Base-by-base conservation (phyloP, 768 basidiomycete species). In the Dacryopinax primogenitus region DNA sequence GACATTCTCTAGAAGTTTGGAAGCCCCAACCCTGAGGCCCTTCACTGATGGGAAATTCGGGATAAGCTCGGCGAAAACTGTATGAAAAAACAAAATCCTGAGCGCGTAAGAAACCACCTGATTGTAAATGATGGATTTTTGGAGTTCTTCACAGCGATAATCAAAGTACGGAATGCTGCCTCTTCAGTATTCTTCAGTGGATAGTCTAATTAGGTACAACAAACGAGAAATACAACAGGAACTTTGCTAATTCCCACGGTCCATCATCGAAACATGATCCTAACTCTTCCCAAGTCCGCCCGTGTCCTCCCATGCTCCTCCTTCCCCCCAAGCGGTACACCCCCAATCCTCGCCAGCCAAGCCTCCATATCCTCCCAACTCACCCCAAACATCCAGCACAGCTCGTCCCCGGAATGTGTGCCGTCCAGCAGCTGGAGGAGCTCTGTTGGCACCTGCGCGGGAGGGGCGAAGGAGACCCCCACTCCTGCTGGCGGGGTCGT, bases 351-450 rank as follows among this genome's bases (percentile, higher is more conserved):
- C 16, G 63, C 70, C 41, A 74, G 67, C 28, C 73, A 91, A 65
- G 80, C 81, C 73, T 90, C 85, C 63, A 98, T 76, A 61, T 86
- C 76, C 12, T 84, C 84, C 93, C 92, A 94, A 0, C 88, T 86
- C 33, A 86, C 84, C 68, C 90, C 85, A 70, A 94, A 95, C 67
- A 73, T 81, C 28, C 88, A 84, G 51, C 88, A 86, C 45, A 98
- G 76, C 76, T 97, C 94, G 72, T 98, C 95, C 1, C 90, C 87
- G 73, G 93, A 88, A 73, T 92, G 93, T 65, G 86, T 88, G 9
- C 95, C 96, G 71, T 98, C 87, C 13, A 98, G 78, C 66, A 90
- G 73, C 1, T 78, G 67, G 30, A 73, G 65, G 36, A 77, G 66
- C 32, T 58, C 51, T 13, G 51, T 9, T 9, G 51, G 51, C 26